These are phyloP conservation scores for Microsporum ferrugineum DNA, from an alignment of 2,329 filamentous ascomycete species.

Conservation along the genomic window DNA sequence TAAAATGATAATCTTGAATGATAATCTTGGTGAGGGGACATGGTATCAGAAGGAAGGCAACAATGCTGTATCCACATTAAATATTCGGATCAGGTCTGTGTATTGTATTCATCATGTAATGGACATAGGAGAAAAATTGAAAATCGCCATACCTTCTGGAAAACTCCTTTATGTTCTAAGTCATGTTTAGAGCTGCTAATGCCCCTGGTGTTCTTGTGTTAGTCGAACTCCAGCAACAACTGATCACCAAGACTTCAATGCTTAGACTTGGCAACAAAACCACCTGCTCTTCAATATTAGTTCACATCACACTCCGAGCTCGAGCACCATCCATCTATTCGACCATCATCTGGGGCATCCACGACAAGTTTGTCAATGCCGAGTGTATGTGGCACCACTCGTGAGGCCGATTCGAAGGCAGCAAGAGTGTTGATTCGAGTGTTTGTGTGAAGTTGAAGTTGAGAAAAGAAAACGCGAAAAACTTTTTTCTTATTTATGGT, in stretches of 20 bases:
- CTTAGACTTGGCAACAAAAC: neutral
- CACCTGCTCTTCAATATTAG: neutral
- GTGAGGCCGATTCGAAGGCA: neutral
- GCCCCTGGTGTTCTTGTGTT: slow-evolving; percentile 69
- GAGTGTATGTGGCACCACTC: neutral
- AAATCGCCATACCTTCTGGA: slow-evolving; percentile 9
- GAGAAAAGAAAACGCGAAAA: neutral
- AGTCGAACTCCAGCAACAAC: slow-evolving; percentile 59
- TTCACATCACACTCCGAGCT: too few species aligned
- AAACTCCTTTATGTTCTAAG: slow-evolving; percentile 52
- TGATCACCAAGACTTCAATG: slow-evolving; percentile 49
- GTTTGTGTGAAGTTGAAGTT: neutral
- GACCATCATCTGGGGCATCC: neutral
- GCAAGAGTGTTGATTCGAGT: neutral
- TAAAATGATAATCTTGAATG: neutral
- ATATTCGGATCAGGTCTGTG: slow-evolving; percentile 53
- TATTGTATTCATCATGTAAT: slow-evolving; percentile 48
- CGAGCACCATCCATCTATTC: neutral
- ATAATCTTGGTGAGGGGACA: neutral
- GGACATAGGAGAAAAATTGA: slow-evolving; percentile 16
- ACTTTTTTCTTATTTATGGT: neutral
- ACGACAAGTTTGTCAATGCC: neutral
- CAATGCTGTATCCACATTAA: slow-evolving; percentile 35
- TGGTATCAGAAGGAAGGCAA: slow-evolving; percentile 15
- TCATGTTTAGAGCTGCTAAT: slow-evolving; percentile 71